Base-by-base conservation (phyloP, 2,329 filamentous ascomycete genomes). In the Fusarium ramigenum region DNA sequence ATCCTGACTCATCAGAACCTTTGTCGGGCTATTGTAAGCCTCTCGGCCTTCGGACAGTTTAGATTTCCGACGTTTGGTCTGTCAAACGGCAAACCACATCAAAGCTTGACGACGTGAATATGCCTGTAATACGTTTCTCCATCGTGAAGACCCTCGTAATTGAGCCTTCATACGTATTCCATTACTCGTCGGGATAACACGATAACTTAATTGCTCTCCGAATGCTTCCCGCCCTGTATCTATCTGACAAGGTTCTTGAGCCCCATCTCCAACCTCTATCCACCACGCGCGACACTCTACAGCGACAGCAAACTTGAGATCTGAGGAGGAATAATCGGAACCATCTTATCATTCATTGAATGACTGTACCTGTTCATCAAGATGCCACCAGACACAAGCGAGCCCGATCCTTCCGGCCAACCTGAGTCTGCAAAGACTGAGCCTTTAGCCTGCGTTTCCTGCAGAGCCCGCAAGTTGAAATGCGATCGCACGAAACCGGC, bases 401-500 rank as follows among this genome's bases (percentile, higher is more conserved):
- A 77, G 66, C 67, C 74, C 74, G 69, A 77, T 19, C 74, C 64
- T 46, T 71, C 69, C 54, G 68, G 63, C 18, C 60, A 66, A 19
- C 46, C 64, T 32, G 63, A 74, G 40, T 46, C 63, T 40, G 61
- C 66, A 40, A 76, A 62, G 70, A 79, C 73, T 23, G 86, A 87
- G 75, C 82, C 84, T 25, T 91, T 97, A 82, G 93, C 95, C 23
- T 97, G 95, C 80, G 91, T 96, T 34, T 88, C 93, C 60, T 97
- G 95, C 81, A 89, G 95, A 73, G 92, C 92, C 78, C 88, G 95
- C 76, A 98, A 98, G 83, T 85, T 97, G 76, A 93, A 93, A 82
- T 98, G 95, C 83, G 95, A 98, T 82, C 93, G 95, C 36, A 86
- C 85, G 52, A 93, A 91, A 78, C 95, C 95, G 21, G 89, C 90